phyloP scores from a whole-genome alignment of 257 asterid genomes.

The Mitragyna speciosa region DNA sequence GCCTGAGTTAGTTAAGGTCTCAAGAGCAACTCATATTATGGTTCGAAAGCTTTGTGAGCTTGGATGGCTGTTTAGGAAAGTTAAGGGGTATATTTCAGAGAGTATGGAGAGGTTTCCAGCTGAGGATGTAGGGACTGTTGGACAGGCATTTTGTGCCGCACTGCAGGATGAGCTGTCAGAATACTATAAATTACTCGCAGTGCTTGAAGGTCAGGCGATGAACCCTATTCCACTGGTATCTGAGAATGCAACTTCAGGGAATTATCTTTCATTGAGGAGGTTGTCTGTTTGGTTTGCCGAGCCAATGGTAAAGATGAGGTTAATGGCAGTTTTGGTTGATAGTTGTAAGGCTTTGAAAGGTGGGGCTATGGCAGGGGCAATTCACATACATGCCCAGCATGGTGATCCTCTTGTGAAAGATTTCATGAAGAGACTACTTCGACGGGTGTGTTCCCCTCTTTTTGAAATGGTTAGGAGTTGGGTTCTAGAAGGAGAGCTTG shows the following conservation, averaged over 20 bases:
- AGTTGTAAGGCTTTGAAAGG: constrained; percentile 92
- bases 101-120: constrained; percentile 71
- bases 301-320: constrained; percentile 95
- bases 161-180: constrained; percentile 90
- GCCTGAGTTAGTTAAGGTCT: constrained; percentile 60
- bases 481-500: constrained; percentile 99
- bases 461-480: constrained; percentile 99
- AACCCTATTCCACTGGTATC: constrained; percentile 89
- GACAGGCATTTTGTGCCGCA: constrained; percentile 98
- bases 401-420: constrained; percentile 96
- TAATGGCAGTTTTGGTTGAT: constrained; percentile 97
- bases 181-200: constrained; percentile 80
- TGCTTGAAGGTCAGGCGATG: constrained; percentile 95
- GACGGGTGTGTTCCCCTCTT: constrained; percentile 93
- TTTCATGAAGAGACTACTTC: constrained; percentile 85
- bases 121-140: constrained; percentile 93
- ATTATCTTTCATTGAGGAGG: constrained; percentile 85
- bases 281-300: constrained; percentile 94
- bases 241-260: constrained; percentile 59
- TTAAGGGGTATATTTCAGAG: constrained; percentile 65
- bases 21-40: constrained; percentile 67
- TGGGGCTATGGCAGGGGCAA: constrained; percentile 99
- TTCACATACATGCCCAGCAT: constrained; percentile 95
- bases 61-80: constrained; percentile 93
- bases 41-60: constrained; percentile 86